A percentile compares a stretch with the other conserved stretches of the same genome.
phyloP scores from a whole-genome alignment of 2,329 filamentous ascomycete species.

The Fusarium sublunatum region DNA sequence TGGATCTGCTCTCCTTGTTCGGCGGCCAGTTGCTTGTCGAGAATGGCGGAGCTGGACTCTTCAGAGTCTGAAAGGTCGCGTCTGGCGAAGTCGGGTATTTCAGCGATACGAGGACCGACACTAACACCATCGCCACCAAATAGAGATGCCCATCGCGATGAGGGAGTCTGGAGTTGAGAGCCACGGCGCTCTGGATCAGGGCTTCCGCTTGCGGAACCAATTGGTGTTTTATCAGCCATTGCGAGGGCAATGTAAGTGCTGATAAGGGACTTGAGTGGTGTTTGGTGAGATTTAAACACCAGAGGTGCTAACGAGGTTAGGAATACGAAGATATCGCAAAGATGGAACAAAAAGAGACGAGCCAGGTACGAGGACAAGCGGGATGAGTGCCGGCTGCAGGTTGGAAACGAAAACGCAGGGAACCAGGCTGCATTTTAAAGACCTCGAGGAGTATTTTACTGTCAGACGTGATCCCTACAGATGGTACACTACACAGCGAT shows the following conservation, averaged over 20 bases:
- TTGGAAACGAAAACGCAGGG: slow-evolving; percentile 9
- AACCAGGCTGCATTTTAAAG: slow-evolving; percentile 34
- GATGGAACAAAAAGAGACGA: slow-evolving; percentile 5
- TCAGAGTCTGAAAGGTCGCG: slow-evolving; percentile 55
- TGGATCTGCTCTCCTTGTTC: slow-evolving; percentile 85
- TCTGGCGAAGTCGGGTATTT: slow-evolving; percentile 54
- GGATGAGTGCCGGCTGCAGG: slow-evolving; percentile 7
- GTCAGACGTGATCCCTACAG: slow-evolving; percentile 20
- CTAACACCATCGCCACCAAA: slow-evolving; percentile 56
- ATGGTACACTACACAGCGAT: slow-evolving; percentile 17
- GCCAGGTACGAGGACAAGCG: slow-evolving; percentile 12
- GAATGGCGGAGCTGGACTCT: slow-evolving; percentile 61
- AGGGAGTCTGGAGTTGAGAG: slow-evolving; percentile 32
- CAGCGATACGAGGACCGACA: slow-evolving; percentile 65
- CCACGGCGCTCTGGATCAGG: slow-evolving; percentile 42
- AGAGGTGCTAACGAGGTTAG: neutral
- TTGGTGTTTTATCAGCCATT: slow-evolving; percentile 48
- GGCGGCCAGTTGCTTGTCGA: slow-evolving; percentile 76
- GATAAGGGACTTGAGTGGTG: neutral
- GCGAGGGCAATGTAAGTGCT: slow-evolving; percentile 6
- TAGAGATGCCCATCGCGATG: slow-evolving; percentile 49
- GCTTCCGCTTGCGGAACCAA: slow-evolving; percentile 29
- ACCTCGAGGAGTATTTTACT: slow-evolving; percentile 12
- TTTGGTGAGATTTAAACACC: neutral
- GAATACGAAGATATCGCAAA: slow-evolving; percentile 3